A percentile compares a stretch with the other conserved stretches of the same genome.
Conservation (phyloP, 345 rosid genomes). For the Bruguiera sexangula region DNA sequence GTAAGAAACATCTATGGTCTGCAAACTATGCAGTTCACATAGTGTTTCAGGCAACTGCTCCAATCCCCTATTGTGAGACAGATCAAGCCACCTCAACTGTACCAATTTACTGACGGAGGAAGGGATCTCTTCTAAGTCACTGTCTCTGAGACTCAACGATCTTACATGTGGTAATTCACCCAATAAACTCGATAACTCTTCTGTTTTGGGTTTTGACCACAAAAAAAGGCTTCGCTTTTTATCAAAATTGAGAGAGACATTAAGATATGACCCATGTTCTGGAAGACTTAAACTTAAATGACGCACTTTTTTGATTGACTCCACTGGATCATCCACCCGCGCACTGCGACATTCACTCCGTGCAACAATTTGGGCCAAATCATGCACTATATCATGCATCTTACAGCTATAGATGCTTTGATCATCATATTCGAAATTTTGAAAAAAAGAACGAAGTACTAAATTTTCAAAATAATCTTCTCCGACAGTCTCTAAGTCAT, state of each 20-base stretch:
- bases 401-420: neutral
- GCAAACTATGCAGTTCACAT: neutral
- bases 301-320: neutral
- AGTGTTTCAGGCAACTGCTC: neutral
- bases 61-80: rapidly evolving
- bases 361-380: neutral
- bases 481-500: neutral
- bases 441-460: too few relatives aligned
- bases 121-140: neutral
- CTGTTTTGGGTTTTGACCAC: neutral
- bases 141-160: neutral
- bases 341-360: neutral
- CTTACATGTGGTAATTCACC: neutral
- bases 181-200: neutral
- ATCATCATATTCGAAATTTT: neutral
- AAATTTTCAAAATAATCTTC: too few relatives aligned
- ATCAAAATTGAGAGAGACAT: rapidly evolving
- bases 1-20: neutral
- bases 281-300: neutral
- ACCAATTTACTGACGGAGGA: neutral
- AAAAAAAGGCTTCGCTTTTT: too few relatives aligned
- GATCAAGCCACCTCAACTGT: neutral
- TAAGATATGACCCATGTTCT: too few relatives aligned
- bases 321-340: neutral
- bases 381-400: neutral